A percentile compares a stretch with the other conserved stretches of the same genome.
Evolutionary conservation across 192 early-diverging fungal species (phyloP).

Genomic region (Fimicolochytrium jonesii): DNA sequence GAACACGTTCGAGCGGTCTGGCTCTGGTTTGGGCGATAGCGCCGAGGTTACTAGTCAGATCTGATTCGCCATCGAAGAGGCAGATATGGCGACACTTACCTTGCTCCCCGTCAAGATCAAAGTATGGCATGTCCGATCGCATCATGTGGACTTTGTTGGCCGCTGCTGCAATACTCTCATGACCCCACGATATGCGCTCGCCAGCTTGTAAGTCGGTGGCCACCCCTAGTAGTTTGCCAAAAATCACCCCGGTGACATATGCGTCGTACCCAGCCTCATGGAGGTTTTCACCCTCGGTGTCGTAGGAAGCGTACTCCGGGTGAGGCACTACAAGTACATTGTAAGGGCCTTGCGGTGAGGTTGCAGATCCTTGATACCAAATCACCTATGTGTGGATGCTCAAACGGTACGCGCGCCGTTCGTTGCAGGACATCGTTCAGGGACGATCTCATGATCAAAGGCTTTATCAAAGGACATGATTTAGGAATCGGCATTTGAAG

Average conservation of each 20-base stretch:
- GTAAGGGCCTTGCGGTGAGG: no score
- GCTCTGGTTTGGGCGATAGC: constrained; percentile 24
- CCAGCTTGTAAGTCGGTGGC: not conserved
- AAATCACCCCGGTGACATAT: constrained; percentile 79
- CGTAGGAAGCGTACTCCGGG: no score
- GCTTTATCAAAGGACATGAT: no score
- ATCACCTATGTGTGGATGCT: constrained; percentile 53
- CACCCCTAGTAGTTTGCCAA: constrained; percentile 53
- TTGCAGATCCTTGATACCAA: no score
- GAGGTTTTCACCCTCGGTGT: constrained; percentile 35
- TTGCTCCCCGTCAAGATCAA: constrained; percentile 53
- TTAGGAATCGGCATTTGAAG: no score
- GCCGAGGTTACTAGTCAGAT: no score
- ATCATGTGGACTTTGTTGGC: constrained; percentile 66
- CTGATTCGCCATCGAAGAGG: not conserved
- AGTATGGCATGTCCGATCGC: constrained; percentile 55
- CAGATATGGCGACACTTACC: constrained; percentile 24
- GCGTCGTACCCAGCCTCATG: constrained; percentile 96
- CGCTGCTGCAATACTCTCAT: not conserved
- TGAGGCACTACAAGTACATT: no score
- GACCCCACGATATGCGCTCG: not conserved
- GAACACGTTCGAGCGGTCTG: constrained; percentile 44
- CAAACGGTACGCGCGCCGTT: constrained; percentile 41
- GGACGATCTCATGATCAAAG: constrained; percentile 29
- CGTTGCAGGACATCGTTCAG: constrained; percentile 39